Evolutionary conservation across 2,329 filamentous ascomycete species (phyloP), one percentile per base, ranked within the genome.

Genomic region (Metarhizium rileyi): DNA sequence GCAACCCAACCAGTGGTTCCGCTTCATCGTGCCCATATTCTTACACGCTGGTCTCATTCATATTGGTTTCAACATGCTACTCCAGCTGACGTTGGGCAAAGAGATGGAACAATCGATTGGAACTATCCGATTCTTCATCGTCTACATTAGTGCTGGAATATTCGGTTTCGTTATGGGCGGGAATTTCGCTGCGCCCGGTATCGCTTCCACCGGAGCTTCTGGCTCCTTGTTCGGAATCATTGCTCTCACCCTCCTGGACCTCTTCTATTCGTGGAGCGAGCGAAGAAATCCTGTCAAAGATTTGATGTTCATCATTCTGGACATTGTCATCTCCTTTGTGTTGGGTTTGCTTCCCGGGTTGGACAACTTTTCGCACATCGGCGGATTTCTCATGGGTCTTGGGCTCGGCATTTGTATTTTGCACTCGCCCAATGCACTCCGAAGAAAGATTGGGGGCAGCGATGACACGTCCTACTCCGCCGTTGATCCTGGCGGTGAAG

Each of bases 291-390:
- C 93, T 0, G 76, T 83, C 65, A 86, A 87, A 57, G 93, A 97
- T 59, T 71, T 98, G n/a, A 71, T 87, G 48, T 95, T 94, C 66
- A 86, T 97, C 64, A 54, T 90, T 44, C 69, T 96, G 50, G 90
- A 96, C 61, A 81, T 97, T 53, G 72, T 83, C 56, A 90, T 98
- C 56, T 89, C 90, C 0, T 96, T 98, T 63, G 89, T 93, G 16
- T 78, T 98, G 2, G 93, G 93, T 30, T 77, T 98, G 4, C 76
- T 98, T 1, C 93, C 93, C 0, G 91, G 90, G 8, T 70, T 98
- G 44, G 93, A 98, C 73, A 98, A 98, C 67, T 98, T 97, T 66
- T 87, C 88, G 16, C 93, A 98, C 58, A 96, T 98, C 54, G 93
- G 93, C 49, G 93, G 93, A 2, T 96, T 97, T 66, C 69, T 95